Percentiles rank a stretch among this genome's conserved stretches.
These are phyloP conservation scores for Solanum pinnatisectum DNA, from an alignment of 257 asterid genomes.

Conservation along the genomic window DNA sequence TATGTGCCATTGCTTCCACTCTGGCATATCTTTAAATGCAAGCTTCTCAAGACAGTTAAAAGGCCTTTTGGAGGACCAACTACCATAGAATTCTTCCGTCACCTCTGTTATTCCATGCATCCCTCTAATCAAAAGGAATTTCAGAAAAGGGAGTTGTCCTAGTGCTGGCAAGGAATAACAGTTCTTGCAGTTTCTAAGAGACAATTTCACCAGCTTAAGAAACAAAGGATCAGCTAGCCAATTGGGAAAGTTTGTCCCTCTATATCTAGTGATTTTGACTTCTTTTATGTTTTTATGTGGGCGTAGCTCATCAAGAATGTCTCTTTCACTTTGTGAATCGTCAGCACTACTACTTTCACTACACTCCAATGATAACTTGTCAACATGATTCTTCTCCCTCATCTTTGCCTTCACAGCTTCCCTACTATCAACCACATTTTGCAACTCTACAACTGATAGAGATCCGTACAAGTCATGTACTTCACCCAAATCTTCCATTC, in stretches of 20 bases:
- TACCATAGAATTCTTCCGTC: neutral
- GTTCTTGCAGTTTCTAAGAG: too few species aligned
- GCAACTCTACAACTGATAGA: neutral
- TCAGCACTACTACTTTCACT: neutral
- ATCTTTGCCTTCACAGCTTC: neutral
- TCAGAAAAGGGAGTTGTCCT: too few species aligned
- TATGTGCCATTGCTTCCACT: neutral
- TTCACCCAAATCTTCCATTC: neutral
- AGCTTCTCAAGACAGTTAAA: neutral
- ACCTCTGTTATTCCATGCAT: neutral
- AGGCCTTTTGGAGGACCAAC: neutral
- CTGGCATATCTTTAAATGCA: neutral
- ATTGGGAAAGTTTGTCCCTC: too few species aligned
- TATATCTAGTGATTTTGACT: too few species aligned
- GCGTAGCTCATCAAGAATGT: too few species aligned
- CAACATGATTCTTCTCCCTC: too few species aligned
- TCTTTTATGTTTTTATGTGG: too few species aligned
- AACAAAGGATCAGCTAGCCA: too few species aligned
- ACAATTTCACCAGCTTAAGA: too few species aligned
- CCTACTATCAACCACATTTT: neutral
- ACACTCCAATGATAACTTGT: neutral
- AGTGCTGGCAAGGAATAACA: too few species aligned
- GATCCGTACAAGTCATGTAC: neutral
- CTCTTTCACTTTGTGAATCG: too few species aligned
- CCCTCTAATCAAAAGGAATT: neutral